Base-by-base conservation (phyloP, 495 filamentous ascomycete genomes). In the Hypoxylon crocopeplum region DNA sequence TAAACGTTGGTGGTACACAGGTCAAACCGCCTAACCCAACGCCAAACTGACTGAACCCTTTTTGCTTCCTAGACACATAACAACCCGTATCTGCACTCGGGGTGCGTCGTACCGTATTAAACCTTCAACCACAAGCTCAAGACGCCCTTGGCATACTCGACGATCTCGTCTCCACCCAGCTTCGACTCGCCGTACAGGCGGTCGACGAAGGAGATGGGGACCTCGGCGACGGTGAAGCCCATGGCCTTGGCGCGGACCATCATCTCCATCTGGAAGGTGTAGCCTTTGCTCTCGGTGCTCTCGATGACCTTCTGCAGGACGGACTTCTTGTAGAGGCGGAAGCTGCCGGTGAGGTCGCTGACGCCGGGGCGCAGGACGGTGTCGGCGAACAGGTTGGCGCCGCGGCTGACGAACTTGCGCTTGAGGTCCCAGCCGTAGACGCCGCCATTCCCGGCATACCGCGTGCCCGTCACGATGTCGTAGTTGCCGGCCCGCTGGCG, bases 361-460 rank as follows among this genome's bases (percentile, higher is more conserved):
- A 98, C 94, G n/a, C 95, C 92, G 3, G 94, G 94, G 67, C 91
- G 85, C 48, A 98, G 79, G 72, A 97, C 86, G 24, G 94, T 95
- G 70, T 97, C 94, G 33, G 94, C 93, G 66, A 98, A 92, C 66
- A 98, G 77, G 78, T 98, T 98, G 62, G 94, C 94, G 46, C 93
- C 89, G 56, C 92, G 84, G 61, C 84, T 89, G 7, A 96, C 92
- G 55, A 98, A 82, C 79, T 98, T 98, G 56, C 94, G 82, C 84
- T 96, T 96, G 56, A 98, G 77, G 73, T 98, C 94, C 94, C 94
- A 97, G 48, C 94, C 94, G 67, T 91, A 97, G 27, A 98, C 93
- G 40, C 94, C 94, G 46, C 94, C 93, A 72, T 91, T 78, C 56
- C 86, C 89, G 3, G 91, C 89, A 72, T 98, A 98, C 42, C 94